Evolutionary conservation across 768 basidiomycete species (phyloP).

Genomic region (Amanita thiersii): DNA sequence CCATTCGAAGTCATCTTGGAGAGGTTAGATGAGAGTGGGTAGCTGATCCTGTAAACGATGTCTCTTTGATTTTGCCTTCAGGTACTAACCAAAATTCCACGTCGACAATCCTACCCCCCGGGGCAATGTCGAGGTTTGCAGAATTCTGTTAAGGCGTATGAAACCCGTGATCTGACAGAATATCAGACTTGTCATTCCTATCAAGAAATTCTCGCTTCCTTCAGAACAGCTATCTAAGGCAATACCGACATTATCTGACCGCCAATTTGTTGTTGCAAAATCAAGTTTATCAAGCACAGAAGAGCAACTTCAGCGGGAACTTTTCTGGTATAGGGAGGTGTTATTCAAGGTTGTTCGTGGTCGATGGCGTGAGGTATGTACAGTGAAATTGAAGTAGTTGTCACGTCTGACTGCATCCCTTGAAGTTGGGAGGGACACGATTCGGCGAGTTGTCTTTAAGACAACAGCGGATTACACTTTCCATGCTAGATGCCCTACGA

Average conservation of each 20-base stretch:
- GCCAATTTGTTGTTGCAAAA: conserved; percentile 87
- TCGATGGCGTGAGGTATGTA: conserved; percentile 79
- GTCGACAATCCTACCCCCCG: conserved; percentile 71
- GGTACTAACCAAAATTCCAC: conserved; percentile 32
- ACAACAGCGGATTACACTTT: conserved; percentile 65
- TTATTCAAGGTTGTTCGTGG: conserved; percentile 63
- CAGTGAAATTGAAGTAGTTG: background rate
- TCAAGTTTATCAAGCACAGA: conserved; percentile 52
- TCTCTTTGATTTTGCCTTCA: conserved; percentile 15
- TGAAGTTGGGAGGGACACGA: conserved; percentile 72
- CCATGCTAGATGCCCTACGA: conserved; percentile 74
- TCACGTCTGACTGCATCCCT: conserved; percentile 7
- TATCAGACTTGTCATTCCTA: conserved; percentile 62
- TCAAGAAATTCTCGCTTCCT: conserved; percentile 61
- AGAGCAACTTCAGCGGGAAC: conserved; percentile 57
- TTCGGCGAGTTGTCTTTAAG: conserved; percentile 72
- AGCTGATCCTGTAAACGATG: background rate
- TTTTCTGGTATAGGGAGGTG: conserved; percentile 96
- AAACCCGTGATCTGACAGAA: conserved; percentile 18
- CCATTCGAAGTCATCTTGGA: conserved; percentile 87
- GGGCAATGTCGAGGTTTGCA: conserved; percentile 72
- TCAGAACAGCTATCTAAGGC: conserved; percentile 50
- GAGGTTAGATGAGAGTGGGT: conserved; percentile 52
- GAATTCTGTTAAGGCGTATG: background rate
- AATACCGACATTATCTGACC: conserved; percentile 79